These are phyloP conservation scores for Annulohypoxylon truncatum DNA, from an alignment of 2,329 filamentous ascomycete genomes.

Conservation along the genomic window DNA sequence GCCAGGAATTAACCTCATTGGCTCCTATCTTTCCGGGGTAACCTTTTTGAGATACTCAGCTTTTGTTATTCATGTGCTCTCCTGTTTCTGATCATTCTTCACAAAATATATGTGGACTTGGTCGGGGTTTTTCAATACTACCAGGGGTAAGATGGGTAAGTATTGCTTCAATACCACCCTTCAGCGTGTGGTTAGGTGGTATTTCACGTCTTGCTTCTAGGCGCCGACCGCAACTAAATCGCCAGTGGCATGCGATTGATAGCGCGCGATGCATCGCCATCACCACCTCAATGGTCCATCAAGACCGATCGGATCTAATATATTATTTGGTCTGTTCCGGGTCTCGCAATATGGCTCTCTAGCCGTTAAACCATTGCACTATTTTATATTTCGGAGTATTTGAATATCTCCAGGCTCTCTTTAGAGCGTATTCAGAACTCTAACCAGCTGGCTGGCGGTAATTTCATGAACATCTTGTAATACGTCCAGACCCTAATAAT, in stretches of 20 bases:
- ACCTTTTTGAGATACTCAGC: slow-evolving; percentile 12
- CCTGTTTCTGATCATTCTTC: slow-evolving; percentile 5
- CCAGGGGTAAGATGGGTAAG: slow-evolving; percentile 23
- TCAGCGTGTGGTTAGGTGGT: not conserved
- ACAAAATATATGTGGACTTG: slow-evolving; percentile 8
- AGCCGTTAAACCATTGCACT: not conserved
- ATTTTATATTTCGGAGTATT: slow-evolving; percentile 27
- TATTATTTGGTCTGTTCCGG: slow-evolving; percentile 34
- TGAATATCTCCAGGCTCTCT: slow-evolving; percentile 34
- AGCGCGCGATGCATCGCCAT: slow-evolving; percentile 12
- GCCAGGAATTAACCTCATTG: slow-evolving; percentile 21
- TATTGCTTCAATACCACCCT: slow-evolving; percentile 29
- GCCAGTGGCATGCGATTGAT: slow-evolving; percentile 11
- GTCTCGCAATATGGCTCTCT: not conserved
- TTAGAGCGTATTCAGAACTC: slow-evolving; percentile 17
- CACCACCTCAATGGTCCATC: not conserved
- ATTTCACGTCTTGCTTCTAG: slow-evolving; percentile 20
- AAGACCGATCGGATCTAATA: slow-evolving; percentile 20
- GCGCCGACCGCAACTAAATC: slow-evolving; percentile 27
- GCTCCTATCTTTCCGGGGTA: slow-evolving; percentile 26
- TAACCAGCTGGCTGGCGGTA: slow-evolving; percentile 49
- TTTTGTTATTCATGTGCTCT: slow-evolving; percentile 15
- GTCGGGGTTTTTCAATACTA: slow-evolving; percentile 27
- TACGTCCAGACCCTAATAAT: slow-evolving; percentile 27
- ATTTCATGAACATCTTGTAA: slow-evolving; percentile 40